Percentiles rank a stretch among this genome's conserved stretches.
phyloP scores from a whole-genome alignment of 202 grass and related monocot species.

The Schoenoplectus triqueter region DNA sequence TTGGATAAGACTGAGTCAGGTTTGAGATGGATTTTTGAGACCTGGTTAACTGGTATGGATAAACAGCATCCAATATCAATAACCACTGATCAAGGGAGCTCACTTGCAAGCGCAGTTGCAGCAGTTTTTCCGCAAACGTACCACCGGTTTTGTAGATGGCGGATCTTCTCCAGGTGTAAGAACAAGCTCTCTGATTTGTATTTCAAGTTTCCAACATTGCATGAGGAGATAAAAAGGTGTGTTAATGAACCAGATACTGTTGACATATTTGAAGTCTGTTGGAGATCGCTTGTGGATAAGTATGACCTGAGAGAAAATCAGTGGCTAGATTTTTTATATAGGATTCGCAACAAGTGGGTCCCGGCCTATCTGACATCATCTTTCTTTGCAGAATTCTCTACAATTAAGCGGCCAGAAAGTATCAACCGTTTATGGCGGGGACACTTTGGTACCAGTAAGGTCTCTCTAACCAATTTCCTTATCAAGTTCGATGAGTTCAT shows the following conservation, averaged over 20 bases:
- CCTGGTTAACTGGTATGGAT: conserved; percentile 80
- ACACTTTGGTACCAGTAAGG: conserved; percentile 52
- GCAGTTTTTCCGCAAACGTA: conserved; percentile 76
- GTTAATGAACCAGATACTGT: conserved; percentile 63
- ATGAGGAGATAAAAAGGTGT: conserved; percentile 77
- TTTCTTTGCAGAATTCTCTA: conserved; percentile 83
- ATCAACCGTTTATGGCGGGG: conserved; percentile 62
- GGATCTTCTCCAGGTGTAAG: conserved; percentile 87
- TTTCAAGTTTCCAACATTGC: conserved; percentile 60
- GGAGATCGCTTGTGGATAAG: conserved; percentile 85
- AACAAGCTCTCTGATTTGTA: conserved; percentile 81
- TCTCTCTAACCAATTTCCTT: conserved; percentile 65
- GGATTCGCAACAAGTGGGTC: conserved; percentile 75
- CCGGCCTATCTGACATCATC: conserved; percentile 73
- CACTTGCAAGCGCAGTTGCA: conserved; percentile 61
- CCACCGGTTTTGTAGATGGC: conserved; percentile 91
- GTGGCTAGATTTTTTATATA: conserved; percentile 72
- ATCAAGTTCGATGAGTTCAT: conserved; percentile 72
- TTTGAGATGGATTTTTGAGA: conserved; percentile 81
- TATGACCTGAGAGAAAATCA: conserved; percentile 71
- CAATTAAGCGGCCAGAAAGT: conserved; percentile 55
- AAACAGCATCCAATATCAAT: conserved; percentile 64
- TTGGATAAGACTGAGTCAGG: conserved; percentile 73
- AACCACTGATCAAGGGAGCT: conserved; percentile 84
- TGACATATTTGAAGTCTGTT: conserved; percentile 70